These are phyloP conservation scores for Phytophthora chlamydospora DNA, from an alignment of 352 stramenopile genomes.

Conservation along the genomic window DNA sequence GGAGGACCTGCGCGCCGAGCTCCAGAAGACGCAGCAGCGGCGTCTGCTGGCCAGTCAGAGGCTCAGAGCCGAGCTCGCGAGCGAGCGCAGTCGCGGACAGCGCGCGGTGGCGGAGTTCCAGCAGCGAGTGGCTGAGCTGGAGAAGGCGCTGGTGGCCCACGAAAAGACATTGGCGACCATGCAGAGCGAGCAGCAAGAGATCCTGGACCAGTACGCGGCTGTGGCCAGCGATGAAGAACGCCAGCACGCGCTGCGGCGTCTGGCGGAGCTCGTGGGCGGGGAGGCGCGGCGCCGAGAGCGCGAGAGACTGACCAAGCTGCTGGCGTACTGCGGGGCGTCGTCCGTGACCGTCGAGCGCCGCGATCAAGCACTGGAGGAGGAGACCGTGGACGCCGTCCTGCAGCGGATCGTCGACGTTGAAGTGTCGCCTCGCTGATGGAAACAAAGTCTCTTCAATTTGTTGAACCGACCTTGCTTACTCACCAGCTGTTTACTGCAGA, in stretches of 20 bases:
- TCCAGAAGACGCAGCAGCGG: constrained; percentile 50
- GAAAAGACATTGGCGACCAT: constrained; percentile 23
- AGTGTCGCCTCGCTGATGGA: background rate
- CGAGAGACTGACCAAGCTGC: constrained; percentile 50
- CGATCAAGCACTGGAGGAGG: constrained; percentile 29
- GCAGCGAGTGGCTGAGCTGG: constrained; percentile 47
- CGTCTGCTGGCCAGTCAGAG: constrained; percentile 52
- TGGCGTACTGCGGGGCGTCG: constrained; percentile 69
- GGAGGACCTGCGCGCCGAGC: constrained; percentile 62
- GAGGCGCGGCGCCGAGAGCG: constrained; percentile 43
- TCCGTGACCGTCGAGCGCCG: constrained; percentile 57
- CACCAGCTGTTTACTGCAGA: no score
- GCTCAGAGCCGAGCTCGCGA: constrained; percentile 53
- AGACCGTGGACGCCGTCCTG: constrained; percentile 17
- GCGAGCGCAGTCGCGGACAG: constrained; percentile 54
- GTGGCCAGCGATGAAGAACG: constrained; percentile 31
- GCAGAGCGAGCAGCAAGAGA: constrained; percentile 47
- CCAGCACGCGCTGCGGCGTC: constrained; percentile 25
- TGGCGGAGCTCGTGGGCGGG: constrained; percentile 33
- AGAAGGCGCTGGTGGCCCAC: constrained; percentile 42
- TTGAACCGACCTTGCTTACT: no score
- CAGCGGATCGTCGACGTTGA: constrained; percentile 7
- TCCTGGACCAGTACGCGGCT: constrained; percentile 40
- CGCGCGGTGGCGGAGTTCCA: constrained; percentile 46
- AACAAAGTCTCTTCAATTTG: background rate